Evolutionary conservation across 345 rosid species (phyloP).

Genomic region (Mangifera indica): DNA sequence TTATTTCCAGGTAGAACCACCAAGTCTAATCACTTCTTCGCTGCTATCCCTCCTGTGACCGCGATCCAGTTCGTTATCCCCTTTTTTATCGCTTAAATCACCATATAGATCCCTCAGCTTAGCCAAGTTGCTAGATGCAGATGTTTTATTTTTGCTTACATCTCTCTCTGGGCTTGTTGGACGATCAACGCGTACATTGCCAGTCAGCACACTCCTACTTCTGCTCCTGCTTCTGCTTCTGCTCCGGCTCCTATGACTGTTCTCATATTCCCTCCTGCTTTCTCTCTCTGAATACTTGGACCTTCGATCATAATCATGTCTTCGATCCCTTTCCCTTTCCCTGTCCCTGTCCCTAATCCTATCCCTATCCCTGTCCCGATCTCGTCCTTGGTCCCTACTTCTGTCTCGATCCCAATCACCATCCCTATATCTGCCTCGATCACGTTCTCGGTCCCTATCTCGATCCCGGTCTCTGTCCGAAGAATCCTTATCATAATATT

Average conservation of each 20-base stretch:
- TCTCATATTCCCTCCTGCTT: slow-evolving; percentile 40
- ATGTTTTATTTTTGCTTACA: slow-evolving; percentile 50
- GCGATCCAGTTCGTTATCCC: slow-evolving; percentile 47
- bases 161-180: slow-evolving; percentile 54
- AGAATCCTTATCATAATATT: slow-evolving; percentile 60
- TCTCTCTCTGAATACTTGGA: slow-evolving; percentile 41
- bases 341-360: slow-evolving; percentile 36
- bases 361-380: slow-evolving; percentile 24
- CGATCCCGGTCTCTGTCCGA: slow-evolving; percentile 33
- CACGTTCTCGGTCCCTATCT: slow-evolving; percentile 14
- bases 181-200: slow-evolving; percentile 39
- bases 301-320: slow-evolving; percentile 48
- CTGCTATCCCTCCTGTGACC: slow-evolving; percentile 53
- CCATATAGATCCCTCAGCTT: slow-evolving; percentile 92
- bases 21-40: slow-evolving; percentile 91
- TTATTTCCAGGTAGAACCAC: slow-evolving; percentile 77
- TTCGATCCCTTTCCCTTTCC: slow-evolving; percentile 37
- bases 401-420: slow-evolving; percentile 23
- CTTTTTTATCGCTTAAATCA: slow-evolving; percentile 53
- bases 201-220: slow-evolving; percentile 52
- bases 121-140: slow-evolving; percentile 73
- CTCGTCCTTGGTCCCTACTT: slow-evolving; percentile 28
- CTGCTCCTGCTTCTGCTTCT: slow-evolving; percentile 67
- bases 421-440: slow-evolving; percentile 19
- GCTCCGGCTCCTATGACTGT: slow-evolving; percentile 43